Evolutionary conservation across 1,284 basidiomycete species (phyloP).

Genomic region (Leccinum griseonigrum): DNA sequence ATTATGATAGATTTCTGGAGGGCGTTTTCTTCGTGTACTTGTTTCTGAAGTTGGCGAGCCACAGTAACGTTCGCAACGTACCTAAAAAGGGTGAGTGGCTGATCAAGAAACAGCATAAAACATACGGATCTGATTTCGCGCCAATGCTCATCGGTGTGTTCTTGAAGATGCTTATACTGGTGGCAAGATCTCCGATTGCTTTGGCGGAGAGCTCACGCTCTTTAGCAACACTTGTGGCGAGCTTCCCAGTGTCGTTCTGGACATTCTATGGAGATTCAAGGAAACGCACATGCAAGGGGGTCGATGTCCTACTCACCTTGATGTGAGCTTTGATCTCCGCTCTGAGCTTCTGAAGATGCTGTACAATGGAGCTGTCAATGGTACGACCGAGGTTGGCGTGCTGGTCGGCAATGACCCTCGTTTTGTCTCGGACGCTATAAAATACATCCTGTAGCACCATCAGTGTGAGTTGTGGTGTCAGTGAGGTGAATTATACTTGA

Average conservation of each 20-base stretch:
- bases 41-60: constrained; percentile 84
- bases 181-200: constrained; percentile 85
- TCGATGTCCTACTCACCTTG: constrained; percentile 54
- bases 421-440: constrained; percentile 93
- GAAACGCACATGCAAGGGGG: background rate
- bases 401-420: constrained; percentile 91
- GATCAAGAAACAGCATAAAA: constrained; percentile 4
- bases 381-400: constrained; percentile 96
- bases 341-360: constrained; percentile 93
- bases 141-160: constrained; percentile 92
- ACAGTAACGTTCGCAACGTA: constrained; percentile 80
- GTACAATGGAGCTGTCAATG: constrained; percentile 96
- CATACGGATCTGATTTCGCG: constrained; percentile 84
- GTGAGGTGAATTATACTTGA: constrained; percentile 45
- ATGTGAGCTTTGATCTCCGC: constrained; percentile 97
- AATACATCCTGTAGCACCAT: constrained; percentile 75
- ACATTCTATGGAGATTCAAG: constrained; percentile 63
- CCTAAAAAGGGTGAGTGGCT: constrained; percentile 29
- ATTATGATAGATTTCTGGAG: constrained; percentile 99
- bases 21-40: constrained; percentile 97
- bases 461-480: background rate
- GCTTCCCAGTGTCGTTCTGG: constrained; percentile 97
- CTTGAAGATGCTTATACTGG: constrained; percentile 88
- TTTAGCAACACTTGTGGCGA: constrained; percentile 90
- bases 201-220: constrained; percentile 91